Percentiles rank a stretch among this genome's conserved stretches.
Evolutionary conservation across 805 yeast genomes (phyloP).

Genomic region (Scheffersomyces amazonensis): DNA sequence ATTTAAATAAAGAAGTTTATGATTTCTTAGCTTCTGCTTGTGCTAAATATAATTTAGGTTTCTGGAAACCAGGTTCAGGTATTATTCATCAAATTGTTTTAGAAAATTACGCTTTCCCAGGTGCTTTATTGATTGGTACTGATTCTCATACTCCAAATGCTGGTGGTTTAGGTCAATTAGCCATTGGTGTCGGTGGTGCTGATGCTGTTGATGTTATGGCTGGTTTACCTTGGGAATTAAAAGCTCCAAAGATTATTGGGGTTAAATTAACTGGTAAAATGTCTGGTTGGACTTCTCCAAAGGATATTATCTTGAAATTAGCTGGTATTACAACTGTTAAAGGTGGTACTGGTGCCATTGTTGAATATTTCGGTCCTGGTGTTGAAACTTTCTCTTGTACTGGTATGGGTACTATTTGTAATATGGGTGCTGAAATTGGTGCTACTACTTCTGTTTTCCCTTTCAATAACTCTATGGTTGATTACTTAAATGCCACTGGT

Average conservation of each 20-base stretch:
- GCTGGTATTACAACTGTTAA: conserved; percentile 94
- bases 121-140: conserved; percentile 93
- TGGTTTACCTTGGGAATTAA: conserved; percentile 93
- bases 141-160: conserved; percentile 98
- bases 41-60: conserved; percentile 93
- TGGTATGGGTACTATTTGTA: conserved; percentile 99
- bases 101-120: conserved; percentile 97
- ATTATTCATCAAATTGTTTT: conserved; percentile 95
- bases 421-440: conserved; percentile 99
- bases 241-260: conserved; percentile 95
- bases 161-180: conserved; percentile 97
- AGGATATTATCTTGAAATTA: conserved; percentile 88
- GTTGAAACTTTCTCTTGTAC: conserved; percentile 90
- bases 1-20: conserved; percentile 89
- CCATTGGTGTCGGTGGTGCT: conserved; percentile 99
- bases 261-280: conserved; percentile 89
- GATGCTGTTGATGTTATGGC: conserved; percentile 98
- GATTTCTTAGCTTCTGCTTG: conserved; percentile 88
- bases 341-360: conserved; percentile 97
- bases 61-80: conserved; percentile 99
- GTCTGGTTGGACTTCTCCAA: conserved; percentile 96
- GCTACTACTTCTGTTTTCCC: conserved; percentile 98
- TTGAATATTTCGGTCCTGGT: conserved; percentile 96
- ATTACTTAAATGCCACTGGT: conserved; percentile 82
- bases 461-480: conserved; percentile 84